Evolutionary conservation across 2,329 filamentous ascomycete species (phyloP), one percentile per base, ranked within the genome.

Genomic region (Lecanicillium sp.): DNA sequence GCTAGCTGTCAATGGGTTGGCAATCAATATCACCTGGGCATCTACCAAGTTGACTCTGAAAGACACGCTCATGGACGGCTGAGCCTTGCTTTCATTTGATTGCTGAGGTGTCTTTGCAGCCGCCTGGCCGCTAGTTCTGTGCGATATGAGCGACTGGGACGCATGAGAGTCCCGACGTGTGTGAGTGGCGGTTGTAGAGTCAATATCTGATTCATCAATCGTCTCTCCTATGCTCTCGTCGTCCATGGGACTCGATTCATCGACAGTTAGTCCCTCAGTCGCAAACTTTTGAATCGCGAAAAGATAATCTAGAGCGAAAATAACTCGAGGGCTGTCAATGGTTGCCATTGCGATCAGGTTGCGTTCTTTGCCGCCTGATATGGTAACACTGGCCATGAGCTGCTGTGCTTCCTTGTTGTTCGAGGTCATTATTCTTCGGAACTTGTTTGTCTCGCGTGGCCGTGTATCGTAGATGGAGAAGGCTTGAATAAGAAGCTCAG

Each of bases 351-450:
- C 87, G 52, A 96, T 94, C 40, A 96, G 62, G 55, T 80, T 85
- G 43, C 80, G 78, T 29, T 95, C 83, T 25, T 79, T 68, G 4
- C 88, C 88, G 13, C 88, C 85, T 1, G 89, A 88, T 61, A 98
- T 94, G 0, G 89, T 94, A 4, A 98, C 68, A 56, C 85, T 95
- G 14, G 92, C 92, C 92, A 98, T 98, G 54, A 98, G 89, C 51
- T 99, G 94, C 58, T 96, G 89, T 33, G 92, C 88, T 40, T 89
- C 83, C 50, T 88, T 90, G 60, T 95, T 96, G 53, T 89, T 88
- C 40, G 94, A 81, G 2, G 89, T 89, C 92, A 98, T 96, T 63
- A 98, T 95, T 58, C 90, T 94, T 36, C 88, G 80, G 71, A 94
- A 99, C 56, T 94, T 95, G 67, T 95, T 98, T 5, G 83, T 85